Percentiles rank a stretch among this genome's conserved stretches.
Conservation (phyloP, 176 grass and related monocot genomes). For the Musa acuminata region DNA sequence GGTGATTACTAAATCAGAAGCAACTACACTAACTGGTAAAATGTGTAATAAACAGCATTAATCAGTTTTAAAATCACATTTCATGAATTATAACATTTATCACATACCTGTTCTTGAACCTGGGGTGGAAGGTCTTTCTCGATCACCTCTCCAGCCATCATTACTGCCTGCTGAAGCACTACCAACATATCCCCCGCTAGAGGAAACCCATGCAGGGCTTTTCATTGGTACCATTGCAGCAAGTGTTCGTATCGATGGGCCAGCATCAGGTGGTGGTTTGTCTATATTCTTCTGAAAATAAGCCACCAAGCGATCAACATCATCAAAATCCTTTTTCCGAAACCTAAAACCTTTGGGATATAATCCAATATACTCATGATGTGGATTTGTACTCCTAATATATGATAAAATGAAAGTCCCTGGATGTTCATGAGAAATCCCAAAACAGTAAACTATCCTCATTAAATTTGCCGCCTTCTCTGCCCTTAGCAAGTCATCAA, state of each 20-base stretch:
- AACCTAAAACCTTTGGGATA: constrained; percentile 91
- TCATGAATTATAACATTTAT: not conserved
- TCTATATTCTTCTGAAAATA: constrained; percentile 97
- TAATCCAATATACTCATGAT: constrained; percentile 89
- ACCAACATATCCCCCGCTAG: constrained; percentile 6
- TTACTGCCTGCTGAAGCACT: constrained; percentile 30
- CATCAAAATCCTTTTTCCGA: constrained; percentile 86
- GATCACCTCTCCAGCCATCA: constrained; percentile 35
- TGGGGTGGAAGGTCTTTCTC: too few relatives aligned
- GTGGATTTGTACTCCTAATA: constrained; percentile 87
- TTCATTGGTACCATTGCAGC: constrained; percentile 87
- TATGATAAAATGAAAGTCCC: constrained; percentile 89
- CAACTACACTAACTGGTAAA: too few relatives aligned
- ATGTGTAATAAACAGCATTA: too few relatives aligned
- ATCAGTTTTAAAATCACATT: not conserved
- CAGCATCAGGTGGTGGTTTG: constrained; percentile 66
- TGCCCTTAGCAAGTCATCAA: constrained; percentile 58
- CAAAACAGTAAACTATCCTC: constrained; percentile 89
- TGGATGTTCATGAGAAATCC: constrained; percentile 80
- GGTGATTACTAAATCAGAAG: too few relatives aligned
- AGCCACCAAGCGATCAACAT: constrained; percentile 64
- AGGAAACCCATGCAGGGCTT: constrained; percentile 37
- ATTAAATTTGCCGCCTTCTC: constrained; percentile 82
- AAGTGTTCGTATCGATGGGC: constrained; percentile 49
- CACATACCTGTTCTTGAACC: constrained; percentile 41